phyloP scores from a whole-genome alignment of 2,329 filamentous ascomycete genomes.

The Fusarium compactum region DNA sequence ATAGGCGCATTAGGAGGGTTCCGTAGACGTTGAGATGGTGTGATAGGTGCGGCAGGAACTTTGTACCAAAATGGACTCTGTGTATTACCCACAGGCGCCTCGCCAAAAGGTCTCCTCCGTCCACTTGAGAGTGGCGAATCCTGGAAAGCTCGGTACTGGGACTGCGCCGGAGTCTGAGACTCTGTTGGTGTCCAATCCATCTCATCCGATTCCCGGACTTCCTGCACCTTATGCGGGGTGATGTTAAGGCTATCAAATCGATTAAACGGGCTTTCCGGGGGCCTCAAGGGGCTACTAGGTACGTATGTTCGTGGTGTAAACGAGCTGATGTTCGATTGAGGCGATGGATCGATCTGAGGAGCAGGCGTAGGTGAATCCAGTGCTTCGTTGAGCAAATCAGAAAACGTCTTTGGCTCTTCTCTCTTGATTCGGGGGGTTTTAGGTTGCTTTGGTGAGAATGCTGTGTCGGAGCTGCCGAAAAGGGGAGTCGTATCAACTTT shows the following conservation, averaged over 20 bases:
- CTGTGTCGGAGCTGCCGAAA: slow-evolving; percentile 53
- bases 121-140: slow-evolving; percentile 55
- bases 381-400: slow-evolving; percentile 54
- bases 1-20: slow-evolving; percentile 71
- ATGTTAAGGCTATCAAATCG: slow-evolving; percentile 36
- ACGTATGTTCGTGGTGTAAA: slow-evolving; percentile 36
- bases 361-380: slow-evolving; percentile 44
- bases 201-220: slow-evolving; percentile 62
- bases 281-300: slow-evolving; percentile 25
- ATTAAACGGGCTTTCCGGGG: slow-evolving; percentile 11
- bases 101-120: slow-evolving; percentile 59
- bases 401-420: slow-evolving; percentile 57
- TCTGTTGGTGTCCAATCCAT: slow-evolving; percentile 82
- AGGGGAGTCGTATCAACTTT: slow-evolving; percentile 69
- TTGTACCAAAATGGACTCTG: slow-evolving; percentile 74
- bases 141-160: slow-evolving; percentile 65
- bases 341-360: slow-evolving; percentile 24
- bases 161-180: slow-evolving; percentile 54
- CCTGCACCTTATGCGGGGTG: slow-evolving; percentile 29
- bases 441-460: slow-evolving; percentile 44
- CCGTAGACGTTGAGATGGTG: slow-evolving; percentile 71
- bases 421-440: slow-evolving; percentile 40
- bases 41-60: slow-evolving; percentile 75
- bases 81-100: slow-evolving; percentile 59
- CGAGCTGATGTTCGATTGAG: slow-evolving; percentile 31